Evolutionary conservation across 495 filamentous ascomycete genomes (phyloP).

Genomic region (Evernia prunastri): DNA sequence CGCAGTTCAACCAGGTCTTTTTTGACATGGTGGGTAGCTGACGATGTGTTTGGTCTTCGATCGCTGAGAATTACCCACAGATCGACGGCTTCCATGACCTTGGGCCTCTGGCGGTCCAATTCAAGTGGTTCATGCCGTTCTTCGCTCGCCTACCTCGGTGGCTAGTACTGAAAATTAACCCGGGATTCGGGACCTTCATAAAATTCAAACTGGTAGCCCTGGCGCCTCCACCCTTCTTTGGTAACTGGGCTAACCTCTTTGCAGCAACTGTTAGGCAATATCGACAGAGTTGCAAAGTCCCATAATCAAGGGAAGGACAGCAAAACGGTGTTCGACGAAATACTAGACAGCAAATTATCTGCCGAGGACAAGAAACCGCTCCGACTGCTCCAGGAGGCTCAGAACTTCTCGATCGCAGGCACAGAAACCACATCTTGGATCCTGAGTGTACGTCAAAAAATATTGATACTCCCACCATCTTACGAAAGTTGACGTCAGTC

Average conservation of each 20-base stretch:
- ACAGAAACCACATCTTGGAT: conserved; percentile 39
- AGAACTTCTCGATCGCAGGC: conserved; percentile 36
- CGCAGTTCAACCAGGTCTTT: conserved; percentile 17
- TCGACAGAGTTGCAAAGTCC: conserved; percentile 4
- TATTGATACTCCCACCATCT: neutral
- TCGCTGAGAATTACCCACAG: conserved; percentile 12
- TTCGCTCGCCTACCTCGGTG: conserved; percentile 1
- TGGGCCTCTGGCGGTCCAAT: conserved; percentile 19
- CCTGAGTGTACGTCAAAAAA: conserved; percentile 9
- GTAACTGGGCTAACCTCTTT: neutral
- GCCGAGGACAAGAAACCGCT: conserved; percentile 29
- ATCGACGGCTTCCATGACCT: conserved; percentile 16
- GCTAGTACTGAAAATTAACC: conserved; percentile 12
- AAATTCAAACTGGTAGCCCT: conserved; percentile 7
- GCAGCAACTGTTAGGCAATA: conserved; percentile 22
- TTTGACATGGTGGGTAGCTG: conserved; percentile 15
- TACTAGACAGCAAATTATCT: conserved; percentile 31
- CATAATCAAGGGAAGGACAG: conserved; percentile 21
- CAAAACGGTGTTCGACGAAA: conserved; percentile 36
- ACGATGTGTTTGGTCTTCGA: conserved; percentile 5
- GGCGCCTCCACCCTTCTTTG: neutral
- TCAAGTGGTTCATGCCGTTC: conserved; percentile 11
- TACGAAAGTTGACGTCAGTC: conserved; percentile 19
- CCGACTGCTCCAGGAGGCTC: conserved; percentile 38
- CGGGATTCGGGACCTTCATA: conserved; percentile 14